A percentile compares a stretch with the other conserved stretches of the same genome.
Evolutionary conservation across 2,329 filamentous ascomycete species (phyloP).

Genomic region (Teratosphaeria epicoccoides): DNA sequence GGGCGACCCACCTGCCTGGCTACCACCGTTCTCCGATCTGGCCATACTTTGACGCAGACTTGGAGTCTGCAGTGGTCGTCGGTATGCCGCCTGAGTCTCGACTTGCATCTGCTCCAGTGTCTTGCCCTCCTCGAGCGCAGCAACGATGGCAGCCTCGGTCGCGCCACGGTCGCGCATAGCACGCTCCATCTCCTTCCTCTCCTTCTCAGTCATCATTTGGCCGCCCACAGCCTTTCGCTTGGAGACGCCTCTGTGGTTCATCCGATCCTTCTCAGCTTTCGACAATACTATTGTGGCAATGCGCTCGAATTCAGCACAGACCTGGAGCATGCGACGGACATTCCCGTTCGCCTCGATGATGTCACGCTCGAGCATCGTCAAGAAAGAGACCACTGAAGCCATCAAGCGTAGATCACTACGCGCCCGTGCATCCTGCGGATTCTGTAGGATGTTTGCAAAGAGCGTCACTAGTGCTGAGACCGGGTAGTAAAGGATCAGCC

Average conservation of each 20-base stretch:
- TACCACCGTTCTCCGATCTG: neutral
- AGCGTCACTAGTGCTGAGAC: slow-evolving; percentile 89
- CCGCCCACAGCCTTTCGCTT: slow-evolving; percentile 57
- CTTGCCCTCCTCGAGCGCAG: slow-evolving; percentile 23
- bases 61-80: slow-evolving; percentile 23
- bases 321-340: slow-evolving; percentile 83
- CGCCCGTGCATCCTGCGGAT: slow-evolving; percentile 78
- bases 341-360: slow-evolving; percentile 53
- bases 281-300: slow-evolving; percentile 87
- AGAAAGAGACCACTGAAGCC: slow-evolving; percentile 83
- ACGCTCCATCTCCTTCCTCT: slow-evolving; percentile 12
- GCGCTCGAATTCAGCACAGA: slow-evolving; percentile 93
- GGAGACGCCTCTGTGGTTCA: slow-evolving; percentile 46
- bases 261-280: slow-evolving; percentile 76
- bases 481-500: slow-evolving; percentile 91
- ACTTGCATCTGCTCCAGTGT: slow-evolving; percentile 27
- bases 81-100: slow-evolving; percentile 25
- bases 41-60: slow-evolving; percentile 18
- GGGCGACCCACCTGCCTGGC: slow-evolving; percentile 3
- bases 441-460: slow-evolving; percentile 93
- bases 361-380: slow-evolving; percentile 80
- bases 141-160: slow-evolving; percentile 12
- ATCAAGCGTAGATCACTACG: slow-evolving; percentile 83
- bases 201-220: slow-evolving; percentile 37
- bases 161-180: slow-evolving; percentile 14